These are phyloP conservation scores for Hanseniaspora pseudoguilliermondii DNA, from an alignment of 805 yeast genomes.

Conservation along the genomic window DNA sequence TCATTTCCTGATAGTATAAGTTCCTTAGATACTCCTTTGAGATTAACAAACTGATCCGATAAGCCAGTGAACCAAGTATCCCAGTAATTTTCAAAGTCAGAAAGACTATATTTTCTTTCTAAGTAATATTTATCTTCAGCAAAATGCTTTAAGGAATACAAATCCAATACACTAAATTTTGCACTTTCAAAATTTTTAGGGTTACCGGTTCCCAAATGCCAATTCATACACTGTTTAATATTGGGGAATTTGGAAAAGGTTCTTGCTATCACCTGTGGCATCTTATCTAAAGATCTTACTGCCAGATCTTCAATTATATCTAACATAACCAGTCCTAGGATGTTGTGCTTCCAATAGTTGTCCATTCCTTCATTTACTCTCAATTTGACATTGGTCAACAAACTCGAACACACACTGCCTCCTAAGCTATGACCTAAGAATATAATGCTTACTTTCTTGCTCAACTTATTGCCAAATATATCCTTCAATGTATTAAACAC, in stretches of 20 bases:
- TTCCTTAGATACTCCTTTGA: slow-evolving; percentile 46
- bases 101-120: slow-evolving; percentile 56
- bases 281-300: slow-evolving; percentile 47
- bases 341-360: slow-evolving; percentile 17
- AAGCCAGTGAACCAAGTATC: slow-evolving; percentile 64
- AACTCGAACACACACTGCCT: slow-evolving; percentile 64
- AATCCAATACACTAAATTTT: slow-evolving; percentile 59
- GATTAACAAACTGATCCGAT: slow-evolving; percentile 39
- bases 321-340: slow-evolving; percentile 62
- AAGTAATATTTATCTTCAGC: slow-evolving; percentile 21
- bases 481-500: slow-evolving; percentile 29
- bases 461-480: slow-evolving; percentile 2
- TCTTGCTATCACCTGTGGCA: slow-evolving; percentile 51
- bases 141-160: slow-evolving; percentile 27
- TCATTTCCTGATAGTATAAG: slow-evolving; percentile 82
- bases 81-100: slow-evolving; percentile 60
- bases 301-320: slow-evolving; percentile 96
- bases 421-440: slow-evolving; percentile 88
- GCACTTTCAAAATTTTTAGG: slow-evolving; percentile 54
- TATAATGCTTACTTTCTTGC: slow-evolving; percentile 30
- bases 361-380: background rate
- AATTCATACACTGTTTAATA: slow-evolving; percentile 51
- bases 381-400: slow-evolving; percentile 25
- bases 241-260: slow-evolving; percentile 51
- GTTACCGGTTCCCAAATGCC: slow-evolving; percentile 57